Evolutionary conservation across 306 rosid genomes (phyloP).

Genomic region (Astragalus glycyphyllos): DNA sequence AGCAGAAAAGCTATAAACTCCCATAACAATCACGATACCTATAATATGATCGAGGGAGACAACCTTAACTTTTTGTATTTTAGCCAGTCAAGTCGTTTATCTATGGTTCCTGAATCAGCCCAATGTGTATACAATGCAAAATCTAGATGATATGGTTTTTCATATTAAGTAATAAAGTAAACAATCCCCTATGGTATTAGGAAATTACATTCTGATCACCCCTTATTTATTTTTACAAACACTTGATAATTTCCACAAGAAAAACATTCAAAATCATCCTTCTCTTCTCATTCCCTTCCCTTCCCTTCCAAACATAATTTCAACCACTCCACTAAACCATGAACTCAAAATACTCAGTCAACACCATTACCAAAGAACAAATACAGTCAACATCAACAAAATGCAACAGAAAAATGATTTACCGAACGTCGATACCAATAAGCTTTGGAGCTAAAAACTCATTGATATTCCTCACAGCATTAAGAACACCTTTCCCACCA

Average conservation of each 20-base stretch:
- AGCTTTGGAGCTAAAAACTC: slow-evolving; percentile 83
- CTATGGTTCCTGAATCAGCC: neutral
- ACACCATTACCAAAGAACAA: too few relatives aligned
- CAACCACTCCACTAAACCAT: slow-evolving; percentile 1
- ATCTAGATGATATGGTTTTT: neutral
- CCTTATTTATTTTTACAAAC: neutral
- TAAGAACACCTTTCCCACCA: slow-evolving; percentile 94
- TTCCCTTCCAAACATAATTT: neutral
- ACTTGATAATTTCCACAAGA: neutral
- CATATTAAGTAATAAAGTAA: neutral
- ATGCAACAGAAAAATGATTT: neutral
- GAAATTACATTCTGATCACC: neutral
- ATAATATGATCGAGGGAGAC: neutral
- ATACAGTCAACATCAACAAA: slow-evolving; percentile 10
- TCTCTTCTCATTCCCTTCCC: neutral
- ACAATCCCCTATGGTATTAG: neutral
- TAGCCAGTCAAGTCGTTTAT: neutral
- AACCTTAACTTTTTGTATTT: neutral
- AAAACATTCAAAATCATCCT: neutral
- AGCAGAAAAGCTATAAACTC: too few relatives aligned
- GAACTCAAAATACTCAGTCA: neutral
- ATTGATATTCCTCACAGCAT: slow-evolving; percentile 83
- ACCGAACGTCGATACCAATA: slow-evolving; percentile 89
- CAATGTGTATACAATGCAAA: neutral
- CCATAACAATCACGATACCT: neutral